Conservation (phyloP, 768 basidiomycete genomes). For the Agaricus blazei region DNA sequence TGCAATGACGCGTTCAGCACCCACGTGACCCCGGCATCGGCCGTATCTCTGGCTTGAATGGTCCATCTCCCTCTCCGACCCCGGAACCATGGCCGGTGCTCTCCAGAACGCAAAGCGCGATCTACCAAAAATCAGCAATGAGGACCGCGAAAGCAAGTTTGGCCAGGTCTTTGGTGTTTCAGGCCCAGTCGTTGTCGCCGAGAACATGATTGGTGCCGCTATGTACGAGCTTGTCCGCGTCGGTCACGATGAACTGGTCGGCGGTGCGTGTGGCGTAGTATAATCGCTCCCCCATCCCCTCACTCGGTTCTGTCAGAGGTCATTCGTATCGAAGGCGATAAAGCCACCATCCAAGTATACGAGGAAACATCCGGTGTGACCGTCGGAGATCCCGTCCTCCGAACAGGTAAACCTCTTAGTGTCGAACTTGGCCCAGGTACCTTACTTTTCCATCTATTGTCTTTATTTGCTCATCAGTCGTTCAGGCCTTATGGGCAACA, state of each 20-base stretch:
- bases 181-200: slow-evolving; percentile 96
- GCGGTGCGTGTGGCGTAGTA: slow-evolving; percentile 49
- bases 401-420: slow-evolving; percentile 96
- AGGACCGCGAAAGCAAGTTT: slow-evolving; percentile 82
- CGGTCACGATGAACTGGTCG: slow-evolving; percentile 96
- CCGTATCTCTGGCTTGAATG: slow-evolving; percentile 1
- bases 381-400: slow-evolving; percentile 95
- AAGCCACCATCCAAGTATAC: slow-evolving; percentile 98
- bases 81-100: slow-evolving; percentile 77
- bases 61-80: not conserved
- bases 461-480: not conserved
- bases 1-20: slow-evolving; percentile 26
- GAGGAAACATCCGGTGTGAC: slow-evolving; percentile 99
- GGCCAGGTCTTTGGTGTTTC: slow-evolving; percentile 94
- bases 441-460: slow-evolving; percentile 13
- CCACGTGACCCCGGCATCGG: slow-evolving; percentile 19
- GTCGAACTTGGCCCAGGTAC: slow-evolving; percentile 96
- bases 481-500: slow-evolving; percentile 96
- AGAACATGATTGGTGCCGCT: slow-evolving; percentile 92
- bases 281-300: not conserved
- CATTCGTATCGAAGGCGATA: slow-evolving; percentile 96
- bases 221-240: slow-evolving; percentile 99
- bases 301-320: slow-evolving; percentile 62
- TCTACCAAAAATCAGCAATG: slow-evolving; percentile 85
- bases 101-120: slow-evolving; percentile 86